phyloP scores from a whole-genome alignment of 2,329 filamentous ascomycete genomes.

The Penicillium sp. region DNA sequence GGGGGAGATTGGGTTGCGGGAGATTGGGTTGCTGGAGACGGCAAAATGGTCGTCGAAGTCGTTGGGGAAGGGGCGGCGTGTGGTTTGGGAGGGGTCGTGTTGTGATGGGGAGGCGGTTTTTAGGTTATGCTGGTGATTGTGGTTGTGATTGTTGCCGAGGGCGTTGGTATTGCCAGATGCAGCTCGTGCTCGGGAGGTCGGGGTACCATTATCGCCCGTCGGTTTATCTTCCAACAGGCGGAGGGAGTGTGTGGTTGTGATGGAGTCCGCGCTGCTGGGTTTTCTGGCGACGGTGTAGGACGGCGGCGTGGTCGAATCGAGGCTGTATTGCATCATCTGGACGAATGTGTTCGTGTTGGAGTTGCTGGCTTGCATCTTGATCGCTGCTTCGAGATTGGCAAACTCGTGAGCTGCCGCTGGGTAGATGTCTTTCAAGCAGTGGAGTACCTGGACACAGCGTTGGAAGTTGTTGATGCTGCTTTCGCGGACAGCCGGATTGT shows the following conservation, averaged over 20 bases:
- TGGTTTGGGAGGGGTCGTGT: conserved; percentile 3
- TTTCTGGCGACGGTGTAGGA: conserved; percentile 13
- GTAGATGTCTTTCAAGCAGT: conserved; percentile 79
- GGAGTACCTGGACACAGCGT: conserved; percentile 83
- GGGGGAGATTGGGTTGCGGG: neutral
- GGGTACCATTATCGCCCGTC: neutral
- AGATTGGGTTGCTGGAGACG: neutral
- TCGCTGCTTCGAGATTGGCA: conserved; percentile 37
- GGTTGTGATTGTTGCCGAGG: neutral
- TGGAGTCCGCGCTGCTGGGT: conserved; percentile 18
- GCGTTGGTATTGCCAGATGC: neutral
- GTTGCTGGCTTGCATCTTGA: conserved; percentile 33
- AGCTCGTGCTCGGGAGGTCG: neutral
- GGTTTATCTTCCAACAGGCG: neutral
- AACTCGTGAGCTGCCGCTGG: conserved; percentile 76
- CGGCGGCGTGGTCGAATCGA: conserved; percentile 13
- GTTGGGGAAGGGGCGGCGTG: conserved; percentile 23
- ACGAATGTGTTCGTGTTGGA: conserved; percentile 31
- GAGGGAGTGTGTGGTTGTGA: conserved; percentile 10
- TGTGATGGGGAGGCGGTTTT: conserved; percentile 1
- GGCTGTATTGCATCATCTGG: conserved; percentile 35
- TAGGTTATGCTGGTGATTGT: conserved; percentile 3
- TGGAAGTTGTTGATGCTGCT: conserved; percentile 74
- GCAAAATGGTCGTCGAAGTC: conserved; percentile 30
- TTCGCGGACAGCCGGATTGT: conserved; percentile 67